Evolutionary conservation across 2,329 filamentous ascomycete species (phyloP).

Genomic region (Fusarium torulosum): DNA sequence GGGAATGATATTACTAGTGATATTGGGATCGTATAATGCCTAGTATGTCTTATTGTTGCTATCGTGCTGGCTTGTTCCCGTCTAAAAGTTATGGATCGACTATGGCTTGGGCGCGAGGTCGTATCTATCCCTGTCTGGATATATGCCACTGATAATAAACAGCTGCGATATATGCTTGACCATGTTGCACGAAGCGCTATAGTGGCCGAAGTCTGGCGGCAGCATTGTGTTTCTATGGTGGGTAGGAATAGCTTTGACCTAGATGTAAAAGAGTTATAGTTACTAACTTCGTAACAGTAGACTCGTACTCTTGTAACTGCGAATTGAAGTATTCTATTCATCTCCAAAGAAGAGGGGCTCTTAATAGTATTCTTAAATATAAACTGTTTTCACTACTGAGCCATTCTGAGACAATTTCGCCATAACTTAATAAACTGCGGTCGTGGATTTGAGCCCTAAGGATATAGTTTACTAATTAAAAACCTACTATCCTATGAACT

Average conservation of each 20-base stretch:
- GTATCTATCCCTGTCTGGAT: not conserved
- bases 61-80: not conserved
- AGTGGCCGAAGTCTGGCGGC: not conserved
- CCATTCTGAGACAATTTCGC: too few relatives aligned
- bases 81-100: conserved; percentile 16
- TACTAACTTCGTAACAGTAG: too few relatives aligned
- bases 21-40: not conserved
- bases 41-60: not conserved
- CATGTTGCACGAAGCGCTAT: conserved; percentile 6
- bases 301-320: too few relatives aligned
- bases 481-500: too few relatives aligned
- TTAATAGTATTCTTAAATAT: too few relatives aligned
- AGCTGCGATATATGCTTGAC: conserved; percentile 8
- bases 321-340: too few relatives aligned
- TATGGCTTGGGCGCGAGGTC: not conserved
- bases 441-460: too few relatives aligned
- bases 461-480: too few relatives aligned
- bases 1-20: not conserved
- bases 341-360: too few relatives aligned
- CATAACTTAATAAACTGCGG: too few relatives aligned
- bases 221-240: not conserved
- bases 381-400: too few relatives aligned
- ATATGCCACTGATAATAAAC: conserved; percentile 1
- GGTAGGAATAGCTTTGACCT: not conserved
- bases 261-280: conserved; percentile 17